A percentile compares a stretch with the other conserved stretches of the same genome.
These are phyloP conservation scores for Myriosclerotinia scirpicola DNA, from an alignment of 2,329 filamentous ascomycete species.

Conservation along the genomic window DNA sequence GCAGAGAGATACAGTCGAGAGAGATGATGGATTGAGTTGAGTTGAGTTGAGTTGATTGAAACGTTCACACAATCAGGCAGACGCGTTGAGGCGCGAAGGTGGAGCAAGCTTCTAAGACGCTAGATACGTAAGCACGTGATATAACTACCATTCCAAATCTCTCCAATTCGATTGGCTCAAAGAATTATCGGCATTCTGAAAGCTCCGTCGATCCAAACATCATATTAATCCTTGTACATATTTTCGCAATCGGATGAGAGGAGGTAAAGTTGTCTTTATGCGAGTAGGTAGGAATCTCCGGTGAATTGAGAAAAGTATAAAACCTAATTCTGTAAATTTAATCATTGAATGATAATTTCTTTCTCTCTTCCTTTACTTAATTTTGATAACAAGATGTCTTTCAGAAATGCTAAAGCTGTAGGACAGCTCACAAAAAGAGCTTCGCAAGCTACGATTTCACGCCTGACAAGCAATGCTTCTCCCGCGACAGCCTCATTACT, in stretches of 20 bases:
- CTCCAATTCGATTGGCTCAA: constrained; percentile 1
- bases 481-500: constrained; percentile 40
- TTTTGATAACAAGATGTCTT: constrained; percentile 42
- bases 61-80: constrained; percentile 9
- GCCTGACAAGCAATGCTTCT: constrained; percentile 36
- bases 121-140: constrained; percentile 10
- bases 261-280: constrained; percentile 16
- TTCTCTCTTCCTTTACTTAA: background rate
- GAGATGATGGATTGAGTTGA: too few species aligned
- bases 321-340: background rate
- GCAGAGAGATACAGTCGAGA: too few species aligned
- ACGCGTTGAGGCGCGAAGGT: constrained; percentile 20
- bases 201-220: constrained; percentile 12
- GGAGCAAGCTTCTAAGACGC: background rate
- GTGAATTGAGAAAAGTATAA: background rate
- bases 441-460: constrained; percentile 34
- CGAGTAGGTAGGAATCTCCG: background rate
- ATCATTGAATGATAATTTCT: background rate
- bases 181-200: background rate
- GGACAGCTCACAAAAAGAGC: constrained; percentile 37
- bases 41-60: too few species aligned
- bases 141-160: background rate
- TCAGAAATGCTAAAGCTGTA: constrained; percentile 41
- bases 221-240: constrained; percentile 10
- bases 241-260: constrained; percentile 15